phyloP scores from a whole-genome alignment of 1,139 yeast genomes.

The Zygoascus sp. region DNA sequence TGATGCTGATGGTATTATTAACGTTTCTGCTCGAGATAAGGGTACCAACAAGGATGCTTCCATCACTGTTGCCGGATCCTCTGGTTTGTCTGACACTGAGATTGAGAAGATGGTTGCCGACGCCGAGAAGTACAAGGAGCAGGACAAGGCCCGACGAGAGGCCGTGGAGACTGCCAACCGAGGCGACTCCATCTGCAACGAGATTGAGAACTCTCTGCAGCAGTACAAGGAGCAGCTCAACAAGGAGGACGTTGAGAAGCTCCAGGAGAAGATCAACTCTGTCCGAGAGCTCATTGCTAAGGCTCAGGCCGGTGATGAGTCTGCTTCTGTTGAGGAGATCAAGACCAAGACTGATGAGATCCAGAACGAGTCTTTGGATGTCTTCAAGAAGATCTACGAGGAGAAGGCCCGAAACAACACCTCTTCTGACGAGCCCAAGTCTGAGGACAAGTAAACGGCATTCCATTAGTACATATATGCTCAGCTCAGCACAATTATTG shows the following conservation, averaged over 20 bases:
- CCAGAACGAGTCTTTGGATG: conserved; percentile 86
- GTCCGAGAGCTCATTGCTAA: conserved; percentile 89
- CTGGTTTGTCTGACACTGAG: conserved; percentile 94
- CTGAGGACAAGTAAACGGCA: conserved; percentile 22
- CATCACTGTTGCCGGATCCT: conserved; percentile 97
- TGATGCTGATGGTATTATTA: conserved; percentile 98
- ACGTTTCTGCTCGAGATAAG: conserved; percentile 97
- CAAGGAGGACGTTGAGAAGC: conserved; percentile 80
- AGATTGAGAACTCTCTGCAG: conserved; percentile 88
- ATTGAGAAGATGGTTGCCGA: conserved; percentile 98
- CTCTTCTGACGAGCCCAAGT: conserved; percentile 23
- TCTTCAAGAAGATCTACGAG: conserved; percentile 95
- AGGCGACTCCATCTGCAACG: conserved; percentile 95
- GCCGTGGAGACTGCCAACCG: conserved; percentile 94
- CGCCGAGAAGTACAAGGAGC: conserved; percentile 96
- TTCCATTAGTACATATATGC: neutral
- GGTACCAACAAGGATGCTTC: conserved; percentile 98
- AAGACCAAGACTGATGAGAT: conserved; percentile 93
- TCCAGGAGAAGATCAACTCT: conserved; percentile 67
- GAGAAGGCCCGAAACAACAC: conserved; percentile 41
- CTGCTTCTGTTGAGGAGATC: conserved; percentile 77
- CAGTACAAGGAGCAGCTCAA: conserved; percentile 94
- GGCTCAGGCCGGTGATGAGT: conserved; percentile 89
- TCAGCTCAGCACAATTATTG: neutral
- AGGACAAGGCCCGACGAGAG: conserved; percentile 93